Evolutionary conservation across 164 flowering plant genomes (phyloP), one percentile per base, ranked within the genome.

Genomic region (Litsea cubeba): DNA sequence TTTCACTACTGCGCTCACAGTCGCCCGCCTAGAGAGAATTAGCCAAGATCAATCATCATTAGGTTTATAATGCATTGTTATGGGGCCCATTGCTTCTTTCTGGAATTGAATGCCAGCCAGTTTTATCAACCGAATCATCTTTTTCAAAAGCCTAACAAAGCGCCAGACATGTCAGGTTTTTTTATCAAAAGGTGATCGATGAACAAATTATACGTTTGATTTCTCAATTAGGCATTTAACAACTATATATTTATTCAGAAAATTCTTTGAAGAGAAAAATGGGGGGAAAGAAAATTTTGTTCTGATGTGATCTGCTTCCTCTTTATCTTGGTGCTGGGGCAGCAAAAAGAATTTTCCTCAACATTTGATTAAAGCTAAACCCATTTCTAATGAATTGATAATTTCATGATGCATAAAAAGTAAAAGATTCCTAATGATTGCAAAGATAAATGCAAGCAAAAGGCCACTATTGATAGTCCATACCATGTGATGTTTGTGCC

Each of bases 401-500:
- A 6, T 25, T 62, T 3, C 28, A 32, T 28, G 28, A 62, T 70
- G 58, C 18, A 66, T 17, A 50, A n/a, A 76, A 58, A 35, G 51
- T 32, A 67, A 62, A 49, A 51, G 65, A 24, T 5, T 75, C n/a
- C 40, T 75, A 71, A 78, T 81, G 80, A 81, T 77, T 65, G 77
- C 40, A 70, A 67, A 68, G 69, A 65, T 46, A 75, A 78, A 72
- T 57, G 24, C 62, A 69, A 73, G 62, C 67, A 74, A 15, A 63
- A 24, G 28, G 50, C 4, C 72, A 75, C 65, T 65, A 67, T 26
- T 58, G 22, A n/a, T 68, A 20, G 32, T 26, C 72, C 72, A 78
- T 70, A 75, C 78, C 74, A 81, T 72, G 80, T 81, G 79, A 77
- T 62, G 22, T 75, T 75, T 73, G 70, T 73, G 73, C 71, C 68